Conservation (phyloP, 495 filamentous ascomycete genomes). For the Bombardia bombarda region DNA sequence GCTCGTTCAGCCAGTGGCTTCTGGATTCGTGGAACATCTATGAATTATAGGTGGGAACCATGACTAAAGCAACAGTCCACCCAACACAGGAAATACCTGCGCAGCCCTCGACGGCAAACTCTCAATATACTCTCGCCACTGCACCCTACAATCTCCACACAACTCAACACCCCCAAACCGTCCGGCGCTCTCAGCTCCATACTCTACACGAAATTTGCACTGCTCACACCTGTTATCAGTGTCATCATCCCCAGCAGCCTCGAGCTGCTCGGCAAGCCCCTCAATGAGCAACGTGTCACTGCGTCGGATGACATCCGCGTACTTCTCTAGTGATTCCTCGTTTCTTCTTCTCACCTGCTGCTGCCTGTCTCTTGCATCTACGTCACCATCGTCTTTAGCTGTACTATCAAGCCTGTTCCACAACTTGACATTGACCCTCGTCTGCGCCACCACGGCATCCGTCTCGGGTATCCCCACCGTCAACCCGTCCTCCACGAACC, state of each 20-base stretch:
- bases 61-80: no score
- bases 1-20: no score
- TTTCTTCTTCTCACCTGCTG: not conserved
- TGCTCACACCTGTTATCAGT: not conserved
- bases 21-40: no score
- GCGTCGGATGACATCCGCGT: slow-evolving; percentile 1
- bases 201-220: not conserved
- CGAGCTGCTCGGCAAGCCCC: slow-evolving; percentile 10
- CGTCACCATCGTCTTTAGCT: not conserved
- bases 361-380: not conserved
- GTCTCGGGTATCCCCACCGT: slow-evolving; percentile 10
- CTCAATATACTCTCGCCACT: not conserved
- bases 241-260: not conserved
- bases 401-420: slow-evolving; percentile 11
- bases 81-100: not conserved
- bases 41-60: no score
- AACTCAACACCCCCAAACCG: slow-evolving; percentile 1
- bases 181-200: not conserved
- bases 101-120: not conserved
- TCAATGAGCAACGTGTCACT: slow-evolving; percentile 7
- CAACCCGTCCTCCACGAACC: slow-evolving; percentile 16
- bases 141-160: not conserved
- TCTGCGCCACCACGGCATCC: slow-evolving; percentile 7
- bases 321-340: not conserved
- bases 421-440: slow-evolving; percentile 11